Base-by-base conservation (phyloP, 1,284 basidiomycete species). In the Pseudozyma sp. region DNA sequence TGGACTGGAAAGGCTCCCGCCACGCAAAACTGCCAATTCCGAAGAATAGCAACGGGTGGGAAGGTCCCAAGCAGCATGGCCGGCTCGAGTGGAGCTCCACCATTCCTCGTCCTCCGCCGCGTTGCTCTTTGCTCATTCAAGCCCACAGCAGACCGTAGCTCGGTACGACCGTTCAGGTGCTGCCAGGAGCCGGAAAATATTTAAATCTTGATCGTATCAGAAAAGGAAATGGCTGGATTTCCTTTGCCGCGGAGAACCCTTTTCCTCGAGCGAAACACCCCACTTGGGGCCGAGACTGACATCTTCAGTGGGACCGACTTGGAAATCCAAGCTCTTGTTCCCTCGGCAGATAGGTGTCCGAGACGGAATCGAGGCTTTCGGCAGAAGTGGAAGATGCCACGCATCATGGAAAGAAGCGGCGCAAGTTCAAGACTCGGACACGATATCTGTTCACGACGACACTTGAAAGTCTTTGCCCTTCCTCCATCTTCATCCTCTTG, bases 11-110 rank as follows among this genome's bases (percentile, higher is more conserved):
- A 24, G 24, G 24, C 24, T 24, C 4, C 4, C 24, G 24, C 24
- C 24, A 24, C 24, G 24, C 24, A 24, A 4, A 24, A 1, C 24
- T 24, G 24, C 24, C 35, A 37, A 37, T 37, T 14, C 8, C 35
- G 35, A 37, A 37, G 8, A 14, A 3, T 39, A 7, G 39, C 46
- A 52, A 24, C 24, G 24, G 13, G 50, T 40, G 50, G 50, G 50
- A 14, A 2, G n/a, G 17, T 17, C 16, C 16, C 10, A 10, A 33
- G 40, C 24, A 35, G n/a, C 51, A 9, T 42, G 17, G 35, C 29
- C 42, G 51, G 51, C 42, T 34, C 30, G 11, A 44, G 51, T 53
- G 51, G 51, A 34, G 51, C 48, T 49, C 48, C 46, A 17, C 30
- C 31, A 10, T 10, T 16, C 40, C 13, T 42, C n/a, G 14, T 24